These are phyloP conservation scores for Suhomyces wounanorum DNA, from an alignment of 1,139 yeast species.

Conservation along the genomic window DNA sequence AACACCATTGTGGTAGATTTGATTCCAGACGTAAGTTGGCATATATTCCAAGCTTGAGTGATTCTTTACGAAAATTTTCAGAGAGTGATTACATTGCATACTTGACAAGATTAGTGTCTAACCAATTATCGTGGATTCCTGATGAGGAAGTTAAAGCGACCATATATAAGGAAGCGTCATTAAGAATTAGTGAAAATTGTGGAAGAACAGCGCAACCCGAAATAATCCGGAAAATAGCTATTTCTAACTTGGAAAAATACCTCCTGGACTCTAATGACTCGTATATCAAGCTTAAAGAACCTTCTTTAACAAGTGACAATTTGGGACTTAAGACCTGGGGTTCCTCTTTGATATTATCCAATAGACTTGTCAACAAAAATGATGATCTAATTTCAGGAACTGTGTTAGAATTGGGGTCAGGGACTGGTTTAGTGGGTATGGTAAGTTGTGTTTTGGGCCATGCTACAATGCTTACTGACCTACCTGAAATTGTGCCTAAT, in stretches of 20 bases:
- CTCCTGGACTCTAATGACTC: conserved; percentile 12
- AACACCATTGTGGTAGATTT: conserved; percentile 34
- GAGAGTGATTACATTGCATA: conserved; percentile 49
- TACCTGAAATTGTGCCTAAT: conserved; percentile 75
- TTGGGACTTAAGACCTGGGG: conserved; percentile 97
- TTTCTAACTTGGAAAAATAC: conserved; percentile 32
- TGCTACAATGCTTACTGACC: conserved; percentile 67
- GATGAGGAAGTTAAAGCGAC: conserved; percentile 36
- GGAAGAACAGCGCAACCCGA: conserved; percentile 88
- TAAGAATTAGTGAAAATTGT: conserved; percentile 75
- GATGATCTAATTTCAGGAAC: conserved; percentile 35
- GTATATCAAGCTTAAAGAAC: conserved; percentile 63
- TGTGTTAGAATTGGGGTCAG: conserved; percentile 84
- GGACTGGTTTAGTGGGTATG: conserved; percentile 90
- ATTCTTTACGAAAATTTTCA: conserved; percentile 24
- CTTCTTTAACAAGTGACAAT: conserved; percentile 82
- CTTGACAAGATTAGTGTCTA: conserved; percentile 65
- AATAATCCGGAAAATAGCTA: conserved; percentile 50
- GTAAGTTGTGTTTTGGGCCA: conserved; percentile 54
- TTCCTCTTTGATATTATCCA: conserved; percentile 71
- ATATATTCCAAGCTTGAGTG: conserved; percentile 29
- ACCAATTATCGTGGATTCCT: conserved; percentile 53
- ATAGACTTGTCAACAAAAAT: conserved; percentile 41
- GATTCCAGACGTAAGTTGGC: conserved; percentile 26
- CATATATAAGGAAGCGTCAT: conserved; percentile 58